Percentiles rank a stretch among this genome's conserved stretches.
phyloP scores from a whole-genome alignment of 2,329 filamentous ascomycete genomes.

The Fusarium transvaalense region DNA sequence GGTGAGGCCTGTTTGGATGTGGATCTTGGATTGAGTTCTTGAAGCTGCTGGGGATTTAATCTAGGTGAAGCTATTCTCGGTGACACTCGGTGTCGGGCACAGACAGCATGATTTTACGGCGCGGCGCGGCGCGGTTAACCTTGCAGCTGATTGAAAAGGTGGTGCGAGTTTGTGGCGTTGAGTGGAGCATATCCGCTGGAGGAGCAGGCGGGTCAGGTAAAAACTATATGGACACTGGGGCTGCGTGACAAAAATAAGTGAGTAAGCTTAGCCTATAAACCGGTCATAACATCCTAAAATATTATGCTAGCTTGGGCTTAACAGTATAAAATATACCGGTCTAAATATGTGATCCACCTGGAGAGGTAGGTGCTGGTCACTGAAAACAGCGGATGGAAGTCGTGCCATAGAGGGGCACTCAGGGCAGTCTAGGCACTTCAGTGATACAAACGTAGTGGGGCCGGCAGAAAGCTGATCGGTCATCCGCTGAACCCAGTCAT shows the following conservation, averaged over 20 bases:
- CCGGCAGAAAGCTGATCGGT: slow-evolving; percentile 33
- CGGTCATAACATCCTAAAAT: too few species aligned
- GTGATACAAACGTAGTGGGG: slow-evolving; percentile 28
- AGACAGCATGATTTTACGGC: slow-evolving; percentile 35
- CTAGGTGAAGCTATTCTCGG: slow-evolving; percentile 43
- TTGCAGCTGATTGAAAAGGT: slow-evolving; percentile 16
- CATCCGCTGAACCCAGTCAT: slow-evolving; percentile 17
- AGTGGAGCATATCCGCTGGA: slow-evolving; percentile 31
- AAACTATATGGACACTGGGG: too few species aligned
- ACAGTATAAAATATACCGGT: too few species aligned
- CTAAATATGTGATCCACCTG: too few species aligned
- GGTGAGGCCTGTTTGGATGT: slow-evolving; percentile 41
- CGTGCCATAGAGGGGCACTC: slow-evolving; percentile 22
- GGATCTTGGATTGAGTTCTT: slow-evolving; percentile 29
- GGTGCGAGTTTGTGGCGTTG: slow-evolving; percentile 38
- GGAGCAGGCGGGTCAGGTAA: too few species aligned
- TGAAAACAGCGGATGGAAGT: slow-evolving; percentile 33
- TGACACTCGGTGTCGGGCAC: slow-evolving; percentile 22
- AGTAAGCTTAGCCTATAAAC: too few species aligned
- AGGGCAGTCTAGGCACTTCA: slow-evolving; percentile 13
- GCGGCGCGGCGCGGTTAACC: slow-evolving; percentile 21
- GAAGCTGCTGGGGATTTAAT: slow-evolving; percentile 23
- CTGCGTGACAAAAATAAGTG: too few species aligned
- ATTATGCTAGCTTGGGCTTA: too few species aligned
- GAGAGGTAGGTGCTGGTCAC: slow-evolving; percentile 22